These are phyloP conservation scores for Vaccinium macrocarpon DNA, from an alignment of 148 eudicot species.

Conservation along the genomic window DNA sequence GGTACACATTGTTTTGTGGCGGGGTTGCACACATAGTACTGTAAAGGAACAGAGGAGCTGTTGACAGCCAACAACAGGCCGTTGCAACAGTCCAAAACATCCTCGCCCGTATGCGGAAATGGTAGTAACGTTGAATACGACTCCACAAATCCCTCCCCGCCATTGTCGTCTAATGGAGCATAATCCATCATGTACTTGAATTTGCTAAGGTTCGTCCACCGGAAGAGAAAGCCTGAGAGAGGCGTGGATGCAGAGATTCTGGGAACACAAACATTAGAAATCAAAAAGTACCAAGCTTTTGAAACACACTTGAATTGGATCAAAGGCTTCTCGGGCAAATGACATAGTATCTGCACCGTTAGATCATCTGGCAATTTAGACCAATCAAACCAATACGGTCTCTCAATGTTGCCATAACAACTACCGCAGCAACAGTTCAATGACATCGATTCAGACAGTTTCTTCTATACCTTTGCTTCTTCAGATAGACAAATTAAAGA, in stretches of 20 bases:
- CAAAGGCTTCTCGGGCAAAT: conserved; percentile 1
- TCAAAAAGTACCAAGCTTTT: conserved; percentile 1
- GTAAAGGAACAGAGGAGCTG: background rate
- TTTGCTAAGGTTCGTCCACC: background rate
- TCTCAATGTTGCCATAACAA: background rate
- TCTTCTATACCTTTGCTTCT: background rate
- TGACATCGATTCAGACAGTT: background rate
- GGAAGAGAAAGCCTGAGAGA: background rate
- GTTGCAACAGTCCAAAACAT: conserved; percentile 7
- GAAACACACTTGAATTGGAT: background rate
- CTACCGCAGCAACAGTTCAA: background rate
- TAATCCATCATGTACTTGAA: background rate
- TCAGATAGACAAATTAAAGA: background rate
- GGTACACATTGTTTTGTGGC: conserved; percentile 18
- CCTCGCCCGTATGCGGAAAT: background rate
- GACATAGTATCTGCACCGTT: background rate
- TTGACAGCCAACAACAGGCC: background rate
- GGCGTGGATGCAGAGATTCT: background rate
- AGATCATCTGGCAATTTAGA: conserved; percentile 13
- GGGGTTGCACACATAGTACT: conserved; percentile 17
- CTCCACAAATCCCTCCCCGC: background rate
- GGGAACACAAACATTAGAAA: background rate
- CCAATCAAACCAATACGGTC: background rate
- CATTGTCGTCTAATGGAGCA: background rate
- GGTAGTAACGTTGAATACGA: conserved; percentile 9